Conservation (phyloP, 306 rosid genomes). For the Vigna radiata region DNA sequence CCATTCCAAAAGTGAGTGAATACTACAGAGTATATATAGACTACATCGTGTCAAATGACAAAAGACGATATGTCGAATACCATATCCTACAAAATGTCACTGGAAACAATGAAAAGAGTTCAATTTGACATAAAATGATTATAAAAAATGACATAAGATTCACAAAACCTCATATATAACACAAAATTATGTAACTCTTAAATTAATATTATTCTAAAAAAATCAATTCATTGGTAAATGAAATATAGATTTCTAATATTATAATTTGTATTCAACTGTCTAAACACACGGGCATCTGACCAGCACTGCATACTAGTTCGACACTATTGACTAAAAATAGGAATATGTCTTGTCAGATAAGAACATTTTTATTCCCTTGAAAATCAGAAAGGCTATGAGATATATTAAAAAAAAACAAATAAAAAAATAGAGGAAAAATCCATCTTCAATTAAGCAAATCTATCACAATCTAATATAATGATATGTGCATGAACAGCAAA, state of each 20-base stretch:
- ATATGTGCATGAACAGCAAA: conserved; percentile 16
- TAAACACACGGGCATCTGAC: background rate
- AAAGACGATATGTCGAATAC: background rate
- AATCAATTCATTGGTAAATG: background rate
- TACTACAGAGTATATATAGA: background rate
- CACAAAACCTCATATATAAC: background rate
- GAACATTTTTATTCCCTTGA: background rate
- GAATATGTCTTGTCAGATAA: background rate
- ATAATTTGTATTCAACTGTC: background rate
- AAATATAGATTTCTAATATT: background rate
- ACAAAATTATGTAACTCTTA: background rate
- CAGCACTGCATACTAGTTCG: background rate
- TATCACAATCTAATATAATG: conserved; percentile 17
- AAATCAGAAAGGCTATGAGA: conserved; percentile 2
- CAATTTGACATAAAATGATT: background rate
- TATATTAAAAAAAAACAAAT: background rate
- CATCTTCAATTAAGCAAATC: conserved; percentile 16
- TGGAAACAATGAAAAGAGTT: background rate
- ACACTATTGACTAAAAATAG: conserved; percentile 11
- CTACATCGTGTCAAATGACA: background rate
- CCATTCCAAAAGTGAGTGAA: background rate
- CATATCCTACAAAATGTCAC: background rate
- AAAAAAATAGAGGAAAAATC: background rate
- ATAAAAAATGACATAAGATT: background rate
- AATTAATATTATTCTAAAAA: conserved; percentile 2